phyloP scores from a whole-genome alignment of 2,329 filamentous ascomycete species.

The Coleophoma crateriformis region DNA sequence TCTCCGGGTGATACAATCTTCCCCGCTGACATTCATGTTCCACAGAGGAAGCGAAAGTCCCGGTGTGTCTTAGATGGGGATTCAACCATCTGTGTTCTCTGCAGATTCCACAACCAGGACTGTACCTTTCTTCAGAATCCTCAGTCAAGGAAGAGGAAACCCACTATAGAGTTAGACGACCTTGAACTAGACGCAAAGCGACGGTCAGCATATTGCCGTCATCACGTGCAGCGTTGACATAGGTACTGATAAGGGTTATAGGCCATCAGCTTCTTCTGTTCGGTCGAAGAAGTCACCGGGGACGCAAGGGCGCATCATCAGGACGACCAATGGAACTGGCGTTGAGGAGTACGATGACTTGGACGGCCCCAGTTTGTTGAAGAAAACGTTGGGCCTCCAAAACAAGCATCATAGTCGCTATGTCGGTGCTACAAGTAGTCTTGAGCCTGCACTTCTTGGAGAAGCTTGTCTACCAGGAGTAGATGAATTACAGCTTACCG shows the following conservation, averaged over 20 bases:
- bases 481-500: slow-evolving; percentile 68
- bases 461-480: slow-evolving; percentile 71
- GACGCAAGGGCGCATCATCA: slow-evolving; percentile 46
- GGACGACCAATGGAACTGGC: slow-evolving; percentile 56
- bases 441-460: slow-evolving; percentile 73
- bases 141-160: slow-evolving; percentile 71
- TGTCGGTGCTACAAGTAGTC: slow-evolving; percentile 73
- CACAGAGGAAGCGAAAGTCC: slow-evolving; percentile 21
- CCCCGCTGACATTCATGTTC: not conserved
- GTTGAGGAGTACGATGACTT: slow-evolving; percentile 66
- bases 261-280: slow-evolving; percentile 45
- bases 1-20: not conserved
- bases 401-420: slow-evolving; percentile 73
- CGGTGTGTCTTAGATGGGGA: slow-evolving; percentile 72
- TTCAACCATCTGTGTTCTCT: slow-evolving; percentile 65
- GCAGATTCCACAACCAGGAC: slow-evolving; percentile 68
- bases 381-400: slow-evolving; percentile 70
- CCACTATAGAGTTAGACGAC: slow-evolving; percentile 47
- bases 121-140: slow-evolving; percentile 74
- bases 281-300: slow-evolving; percentile 36
- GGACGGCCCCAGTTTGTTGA: slow-evolving; percentile 57
- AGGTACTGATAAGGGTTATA: slow-evolving; percentile 31
- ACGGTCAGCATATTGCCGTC: slow-evolving; percentile 5
- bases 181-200: slow-evolving; percentile 18
- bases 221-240: slow-evolving; percentile 6